phyloP scores from a whole-genome alignment of 345 rosid genomes.

The Ceriops zippeliana region DNA sequence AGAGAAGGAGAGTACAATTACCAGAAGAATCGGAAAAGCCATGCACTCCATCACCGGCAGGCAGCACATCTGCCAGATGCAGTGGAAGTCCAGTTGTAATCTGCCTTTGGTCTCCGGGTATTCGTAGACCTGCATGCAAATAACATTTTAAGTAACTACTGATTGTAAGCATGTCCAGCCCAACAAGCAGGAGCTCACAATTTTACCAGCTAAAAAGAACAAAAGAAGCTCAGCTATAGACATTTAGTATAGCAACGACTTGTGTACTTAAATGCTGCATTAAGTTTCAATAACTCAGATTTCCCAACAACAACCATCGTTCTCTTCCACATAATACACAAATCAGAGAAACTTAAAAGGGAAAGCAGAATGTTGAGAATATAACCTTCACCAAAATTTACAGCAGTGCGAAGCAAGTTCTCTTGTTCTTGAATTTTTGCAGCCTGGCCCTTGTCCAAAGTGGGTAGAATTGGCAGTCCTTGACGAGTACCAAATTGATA shows the following conservation, averaged over 20 bases:
- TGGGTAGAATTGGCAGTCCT: slow-evolving; percentile 75
- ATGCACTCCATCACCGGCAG: slow-evolving; percentile 54
- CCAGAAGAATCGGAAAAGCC: slow-evolving; percentile 55
- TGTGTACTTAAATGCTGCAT: background rate
- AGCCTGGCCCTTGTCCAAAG: slow-evolving; percentile 81
- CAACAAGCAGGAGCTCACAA: slow-evolving; percentile 7
- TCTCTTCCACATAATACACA: no score
- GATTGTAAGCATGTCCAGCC: background rate
- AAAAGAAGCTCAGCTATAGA: background rate
- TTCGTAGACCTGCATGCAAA: slow-evolving; percentile 55
- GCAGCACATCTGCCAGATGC: slow-evolving; percentile 73
- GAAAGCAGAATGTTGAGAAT: background rate
- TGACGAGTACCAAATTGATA: slow-evolving; percentile 76
- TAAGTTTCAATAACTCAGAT: background rate
- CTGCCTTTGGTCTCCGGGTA: slow-evolving; percentile 84
- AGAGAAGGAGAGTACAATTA: slow-evolving; percentile 21
- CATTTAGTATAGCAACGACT: background rate
- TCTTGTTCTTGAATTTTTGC: slow-evolving; percentile 89
- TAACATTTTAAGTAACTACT: background rate
- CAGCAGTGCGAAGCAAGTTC: slow-evolving; percentile 68
- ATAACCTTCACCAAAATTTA: slow-evolving; percentile 72
- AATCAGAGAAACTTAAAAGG: no score
- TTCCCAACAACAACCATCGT: no score
- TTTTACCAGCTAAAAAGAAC: slow-evolving; percentile 5
- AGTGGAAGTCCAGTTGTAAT: slow-evolving; percentile 71